A percentile compares a stretch with the other conserved stretches of the same genome.
These are phyloP conservation scores for Acacia confusa DNA, from an alignment of 306 rosid genomes.

Conservation along the genomic window DNA sequence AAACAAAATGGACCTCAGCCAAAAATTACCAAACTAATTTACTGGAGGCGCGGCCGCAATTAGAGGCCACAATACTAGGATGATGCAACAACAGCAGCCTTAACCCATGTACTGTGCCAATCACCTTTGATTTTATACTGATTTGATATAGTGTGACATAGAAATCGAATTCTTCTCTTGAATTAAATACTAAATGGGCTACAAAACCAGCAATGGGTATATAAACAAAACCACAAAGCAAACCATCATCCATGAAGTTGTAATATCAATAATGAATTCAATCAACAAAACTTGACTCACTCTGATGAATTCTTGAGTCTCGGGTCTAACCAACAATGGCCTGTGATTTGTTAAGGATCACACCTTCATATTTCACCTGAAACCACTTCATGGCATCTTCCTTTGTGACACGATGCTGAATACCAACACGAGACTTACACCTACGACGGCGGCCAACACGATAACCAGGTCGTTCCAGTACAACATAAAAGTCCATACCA, in stretches of 20 bases:
- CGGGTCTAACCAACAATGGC: slow-evolving; percentile 32
- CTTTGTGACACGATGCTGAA: slow-evolving; percentile 83
- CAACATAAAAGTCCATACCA: slow-evolving; percentile 86
- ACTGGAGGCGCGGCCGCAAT: no score
- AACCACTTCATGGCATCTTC: slow-evolving; percentile 98
- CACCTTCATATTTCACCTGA: slow-evolving; percentile 89
- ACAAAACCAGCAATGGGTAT: no score
- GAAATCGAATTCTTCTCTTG: no score
- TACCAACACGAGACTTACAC: slow-evolving; percentile 80
- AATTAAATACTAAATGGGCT: no score
- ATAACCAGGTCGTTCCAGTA: slow-evolving; percentile 81
- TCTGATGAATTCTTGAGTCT: not conserved
- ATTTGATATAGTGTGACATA: no score
- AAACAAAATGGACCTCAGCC: no score
- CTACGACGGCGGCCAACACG: slow-evolving; percentile 82
- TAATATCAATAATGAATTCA: slow-evolving; percentile 25
- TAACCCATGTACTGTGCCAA: no score
- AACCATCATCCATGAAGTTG: not conserved
- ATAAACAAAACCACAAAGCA: no score
- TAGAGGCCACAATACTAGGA: no score
- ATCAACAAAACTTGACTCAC: slow-evolving; percentile 17
- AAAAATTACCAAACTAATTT: no score
- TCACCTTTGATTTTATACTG: no score
- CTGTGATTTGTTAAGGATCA: slow-evolving; percentile 84
- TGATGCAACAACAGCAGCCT: no score